Evolutionary conservation across 345 rosid species (phyloP).

Genomic region (Populus ilicifolia): DNA sequence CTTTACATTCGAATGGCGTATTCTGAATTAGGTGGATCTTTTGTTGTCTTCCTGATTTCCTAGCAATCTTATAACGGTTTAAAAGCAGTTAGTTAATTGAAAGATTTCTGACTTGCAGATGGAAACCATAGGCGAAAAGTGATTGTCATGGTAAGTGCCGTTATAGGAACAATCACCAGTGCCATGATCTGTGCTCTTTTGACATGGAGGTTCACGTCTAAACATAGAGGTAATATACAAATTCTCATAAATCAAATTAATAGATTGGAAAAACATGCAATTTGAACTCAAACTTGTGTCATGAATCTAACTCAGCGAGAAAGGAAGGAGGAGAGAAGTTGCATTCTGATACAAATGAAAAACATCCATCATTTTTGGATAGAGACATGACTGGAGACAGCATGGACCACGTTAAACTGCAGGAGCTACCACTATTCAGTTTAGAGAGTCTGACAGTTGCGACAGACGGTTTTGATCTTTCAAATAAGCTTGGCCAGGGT

Average conservation of each 20-base stretch:
- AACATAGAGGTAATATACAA: neutral
- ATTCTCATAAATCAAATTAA: too few species aligned
- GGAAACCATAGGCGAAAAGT: neutral
- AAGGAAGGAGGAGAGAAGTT: neutral
- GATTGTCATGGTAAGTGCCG: neutral
- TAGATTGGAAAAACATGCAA: too few species aligned
- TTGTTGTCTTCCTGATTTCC: too few species aligned
- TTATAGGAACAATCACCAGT: neutral
- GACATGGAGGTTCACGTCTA: neutral
- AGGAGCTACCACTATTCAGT: slow-evolving; percentile 7
- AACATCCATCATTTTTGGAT: neutral
- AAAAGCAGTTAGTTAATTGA: neutral
- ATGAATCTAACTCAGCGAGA: neutral
- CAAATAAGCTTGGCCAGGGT: slow-evolving; percentile 22
- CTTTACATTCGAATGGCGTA: slow-evolving; percentile 11
- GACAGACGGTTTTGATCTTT: slow-evolving; percentile 5
- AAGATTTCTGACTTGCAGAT: neutral
- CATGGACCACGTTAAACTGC: neutral
- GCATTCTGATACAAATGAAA: neutral
- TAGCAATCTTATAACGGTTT: neutral
- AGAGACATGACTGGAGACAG: neutral
- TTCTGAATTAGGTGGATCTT: slow-evolving; percentile 6
- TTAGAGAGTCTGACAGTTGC: slow-evolving; percentile 9
- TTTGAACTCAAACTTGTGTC: neutral
- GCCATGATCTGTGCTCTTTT: neutral